Evolutionary conservation across 768 basidiomycete genomes (phyloP), one percentile per base, ranked within the genome.

Genomic region (Trametes elegans): DNA sequence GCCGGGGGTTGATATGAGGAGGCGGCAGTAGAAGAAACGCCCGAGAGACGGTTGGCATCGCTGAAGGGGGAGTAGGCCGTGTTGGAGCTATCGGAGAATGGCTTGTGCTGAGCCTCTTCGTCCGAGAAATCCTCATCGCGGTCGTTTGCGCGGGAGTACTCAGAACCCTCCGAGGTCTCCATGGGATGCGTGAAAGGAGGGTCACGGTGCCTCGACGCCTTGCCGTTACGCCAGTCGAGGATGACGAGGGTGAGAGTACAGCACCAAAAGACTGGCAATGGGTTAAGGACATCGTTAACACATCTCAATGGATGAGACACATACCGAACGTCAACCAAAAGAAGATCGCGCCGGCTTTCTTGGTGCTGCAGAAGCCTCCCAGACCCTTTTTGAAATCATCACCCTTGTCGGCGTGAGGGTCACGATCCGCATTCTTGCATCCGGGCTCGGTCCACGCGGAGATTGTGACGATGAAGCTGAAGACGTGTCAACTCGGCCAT

Each of bases 361-460:
- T 98, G 7, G 94, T 95, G 59, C 77, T 83, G 71, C 94, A 98
- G 90, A 91, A 97, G 0, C 88, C 83, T 3, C 79, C 71, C 2
- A 98, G 75, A 18, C 75, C 90, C 4, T 76, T 76, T 59, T 79
- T 79, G 68, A 88, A 98, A 27, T 79, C 74, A 18, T 88, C 86
- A 11, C 82, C 77, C 28, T 70, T 67, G 45, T 76, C 76, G 0
- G 84, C 86, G 67, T 93, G 79, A 4, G 94, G 95, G 63, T 97
- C 94, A 3, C 89, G 83, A 47, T 76, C 74, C 1, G 92, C 68
- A 59, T 96, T 76, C 70, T 96, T 96, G 76, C 94, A 98, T 0
- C 94, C 94, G 1, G 89, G 71, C 67, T 93, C 75, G 14, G 94
- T 93, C 85, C 88, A 97, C 0, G 90, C 91, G 50, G 87, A 90